Percentiles rank a stretch among this genome's conserved stretches.
These are phyloP conservation scores for Iberis pinnata DNA, from an alignment of 345 rosid species.

Conservation along the genomic window DNA sequence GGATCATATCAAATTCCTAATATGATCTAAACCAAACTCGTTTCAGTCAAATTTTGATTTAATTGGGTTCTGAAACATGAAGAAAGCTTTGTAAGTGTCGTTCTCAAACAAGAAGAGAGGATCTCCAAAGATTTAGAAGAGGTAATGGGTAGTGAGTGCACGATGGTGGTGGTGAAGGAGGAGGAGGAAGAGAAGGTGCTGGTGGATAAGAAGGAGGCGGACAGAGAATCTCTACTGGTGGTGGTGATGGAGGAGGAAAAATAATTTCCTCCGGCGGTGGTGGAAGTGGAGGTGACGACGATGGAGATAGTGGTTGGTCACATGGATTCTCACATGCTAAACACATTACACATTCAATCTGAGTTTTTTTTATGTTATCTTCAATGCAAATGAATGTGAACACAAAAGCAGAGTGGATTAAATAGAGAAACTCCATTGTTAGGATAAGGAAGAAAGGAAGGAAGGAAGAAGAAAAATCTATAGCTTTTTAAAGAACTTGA, in stretches of 20 bases:
- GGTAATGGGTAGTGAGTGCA: slow-evolving; percentile 26
- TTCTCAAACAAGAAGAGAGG: no score
- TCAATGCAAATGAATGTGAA: slow-evolving; percentile 16
- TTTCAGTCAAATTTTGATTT: no score
- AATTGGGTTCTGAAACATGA: no score
- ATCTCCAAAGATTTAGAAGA: no score
- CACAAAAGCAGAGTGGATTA: slow-evolving; percentile 23
- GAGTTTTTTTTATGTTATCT: background rate
- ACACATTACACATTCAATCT: slow-evolving; percentile 30
- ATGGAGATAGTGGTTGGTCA: slow-evolving; percentile 30
- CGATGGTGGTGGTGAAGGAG: slow-evolving; percentile 29
- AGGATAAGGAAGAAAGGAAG: background rate
- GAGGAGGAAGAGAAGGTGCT: slow-evolving; percentile 23
- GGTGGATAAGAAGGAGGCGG: slow-evolving; percentile 22
- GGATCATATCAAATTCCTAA: no score
- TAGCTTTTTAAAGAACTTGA: slow-evolving; percentile 22
- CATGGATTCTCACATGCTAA: slow-evolving; percentile 29
- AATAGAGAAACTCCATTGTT: slow-evolving; percentile 19
- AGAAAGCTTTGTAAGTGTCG: no score
- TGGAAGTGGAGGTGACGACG: slow-evolving; percentile 12
- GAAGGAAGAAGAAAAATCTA: background rate
- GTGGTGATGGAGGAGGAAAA: slow-evolving; percentile 26
- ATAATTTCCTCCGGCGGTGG: slow-evolving; percentile 26
- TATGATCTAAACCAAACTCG: no score
- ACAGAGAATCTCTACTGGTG: slow-evolving; percentile 19